Conservation (phyloP, 2,329 filamentous ascomycete genomes). For the Colletotrichum coccodes region DNA sequence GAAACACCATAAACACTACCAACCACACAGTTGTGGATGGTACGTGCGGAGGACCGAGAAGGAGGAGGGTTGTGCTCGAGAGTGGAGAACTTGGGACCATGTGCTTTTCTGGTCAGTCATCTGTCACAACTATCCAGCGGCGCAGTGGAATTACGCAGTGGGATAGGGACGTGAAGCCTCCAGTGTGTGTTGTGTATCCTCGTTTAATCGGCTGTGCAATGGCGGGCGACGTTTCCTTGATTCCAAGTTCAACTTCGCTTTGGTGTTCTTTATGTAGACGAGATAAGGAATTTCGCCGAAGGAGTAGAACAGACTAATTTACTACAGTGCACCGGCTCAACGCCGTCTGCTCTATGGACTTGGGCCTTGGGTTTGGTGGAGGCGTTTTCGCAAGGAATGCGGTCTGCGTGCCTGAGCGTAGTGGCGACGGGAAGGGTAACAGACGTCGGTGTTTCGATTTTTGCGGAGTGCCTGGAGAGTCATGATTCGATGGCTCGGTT, state of each 20-base stretch:
- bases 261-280: constrained; percentile 11
- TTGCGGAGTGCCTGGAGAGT: background rate
- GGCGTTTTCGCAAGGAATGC: background rate
- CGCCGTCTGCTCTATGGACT: background rate
- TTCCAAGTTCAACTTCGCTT: no score
- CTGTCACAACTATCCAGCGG: background rate
- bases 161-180: background rate
- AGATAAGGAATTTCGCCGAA: background rate
- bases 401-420: constrained; percentile 15
- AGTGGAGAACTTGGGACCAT: background rate
- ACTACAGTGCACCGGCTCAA: background rate
- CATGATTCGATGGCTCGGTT: background rate
- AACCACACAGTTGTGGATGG: background rate
- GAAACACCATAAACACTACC: background rate
- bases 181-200: background rate
- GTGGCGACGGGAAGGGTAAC: background rate
- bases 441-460: background rate
- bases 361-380: background rate
- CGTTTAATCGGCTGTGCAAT: background rate
- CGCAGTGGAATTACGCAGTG: background rate
- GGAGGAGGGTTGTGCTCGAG: background rate
- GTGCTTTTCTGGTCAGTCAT: background rate
- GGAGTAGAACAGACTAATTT: background rate
- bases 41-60: background rate
- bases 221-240: background rate